Conservation (phyloP, 768 basidiomycete genomes). For the Lentinula raphanica region DNA sequence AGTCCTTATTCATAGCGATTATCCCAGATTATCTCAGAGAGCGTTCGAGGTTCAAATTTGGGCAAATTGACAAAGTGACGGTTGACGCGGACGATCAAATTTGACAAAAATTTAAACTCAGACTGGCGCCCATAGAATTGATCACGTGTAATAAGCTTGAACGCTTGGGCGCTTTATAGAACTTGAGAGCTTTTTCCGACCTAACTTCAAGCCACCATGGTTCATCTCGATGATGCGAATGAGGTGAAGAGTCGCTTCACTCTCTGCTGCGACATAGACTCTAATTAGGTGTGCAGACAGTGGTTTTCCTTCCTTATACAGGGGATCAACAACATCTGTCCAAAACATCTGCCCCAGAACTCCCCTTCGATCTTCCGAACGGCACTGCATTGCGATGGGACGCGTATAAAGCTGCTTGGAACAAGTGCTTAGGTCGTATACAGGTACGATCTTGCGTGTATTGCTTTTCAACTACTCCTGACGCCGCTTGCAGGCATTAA, state of each 20-base stretch:
- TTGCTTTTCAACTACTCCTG: background rate
- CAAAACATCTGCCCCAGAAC: background rate
- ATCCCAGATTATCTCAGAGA: too few species aligned
- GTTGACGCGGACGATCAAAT: too few species aligned
- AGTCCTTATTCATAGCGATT: too few species aligned
- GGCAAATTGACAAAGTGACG: too few species aligned
- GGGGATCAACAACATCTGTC: background rate
- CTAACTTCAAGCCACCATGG: background rate
- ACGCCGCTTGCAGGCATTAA: conserved; percentile 33
- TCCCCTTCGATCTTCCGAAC: background rate
- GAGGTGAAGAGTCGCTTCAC: background rate
- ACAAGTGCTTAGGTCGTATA: conserved; percentile 48
- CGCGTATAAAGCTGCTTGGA: conserved; percentile 56
- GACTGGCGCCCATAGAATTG: too few species aligned
- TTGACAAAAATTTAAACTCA: too few species aligned
- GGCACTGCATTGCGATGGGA: conserved; percentile 31
- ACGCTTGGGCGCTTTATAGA: too few species aligned
- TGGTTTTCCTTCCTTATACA: conserved; percentile 1
- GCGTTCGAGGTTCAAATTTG: too few species aligned
- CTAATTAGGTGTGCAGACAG: background rate
- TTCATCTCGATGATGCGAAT: background rate
- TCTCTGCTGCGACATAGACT: background rate
- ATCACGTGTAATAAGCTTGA: too few species aligned
- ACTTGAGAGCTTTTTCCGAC: too few species aligned
- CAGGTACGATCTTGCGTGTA: conserved; percentile 43